Percentiles rank a stretch among this genome's conserved stretches.
Conservation (phyloP, 1,139 yeast species). For the Geotrichum siamense region DNA sequence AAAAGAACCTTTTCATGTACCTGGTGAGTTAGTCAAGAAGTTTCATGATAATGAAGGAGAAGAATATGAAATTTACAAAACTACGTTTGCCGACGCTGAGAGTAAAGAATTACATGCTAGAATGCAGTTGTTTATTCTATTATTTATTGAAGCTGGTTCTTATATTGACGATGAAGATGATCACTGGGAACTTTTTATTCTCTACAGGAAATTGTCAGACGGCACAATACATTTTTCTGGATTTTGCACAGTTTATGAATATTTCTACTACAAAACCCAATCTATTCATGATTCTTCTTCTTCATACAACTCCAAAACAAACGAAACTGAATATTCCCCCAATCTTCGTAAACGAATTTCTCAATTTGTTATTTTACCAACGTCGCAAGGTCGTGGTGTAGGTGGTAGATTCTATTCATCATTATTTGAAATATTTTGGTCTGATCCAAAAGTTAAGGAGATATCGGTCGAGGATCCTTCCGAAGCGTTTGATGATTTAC, state of each 20-base stretch:
- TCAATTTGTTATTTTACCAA: constrained; percentile 80
- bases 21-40: constrained; percentile 42
- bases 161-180: constrained; percentile 71
- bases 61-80: constrained; percentile 35
- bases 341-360: constrained; percentile 66
- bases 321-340: constrained; percentile 24
- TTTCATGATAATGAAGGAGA: constrained; percentile 37
- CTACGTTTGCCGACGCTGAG: constrained; percentile 38
- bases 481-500: constrained; percentile 82
- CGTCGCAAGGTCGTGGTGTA: constrained; percentile 58
- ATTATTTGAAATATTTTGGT: constrained; percentile 49
- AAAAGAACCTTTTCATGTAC: constrained; percentile 40
- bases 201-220: constrained; percentile 30
- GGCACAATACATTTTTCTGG: constrained; percentile 50
- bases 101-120: constrained; percentile 57
- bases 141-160: constrained; percentile 92
- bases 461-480: constrained; percentile 93
- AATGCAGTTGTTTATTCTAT: constrained; percentile 67
- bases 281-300: constrained; percentile 45
- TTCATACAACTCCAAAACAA: constrained; percentile 11
- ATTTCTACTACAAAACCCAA: constrained; percentile 66
- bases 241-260: constrained; percentile 74
- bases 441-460: constrained; percentile 52
- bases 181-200: constrained; percentile 56
- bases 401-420: constrained; percentile 61